Evolutionary conservation across 495 filamentous ascomycete species (phyloP).

Genomic region (Trichoderma parareesei): DNA sequence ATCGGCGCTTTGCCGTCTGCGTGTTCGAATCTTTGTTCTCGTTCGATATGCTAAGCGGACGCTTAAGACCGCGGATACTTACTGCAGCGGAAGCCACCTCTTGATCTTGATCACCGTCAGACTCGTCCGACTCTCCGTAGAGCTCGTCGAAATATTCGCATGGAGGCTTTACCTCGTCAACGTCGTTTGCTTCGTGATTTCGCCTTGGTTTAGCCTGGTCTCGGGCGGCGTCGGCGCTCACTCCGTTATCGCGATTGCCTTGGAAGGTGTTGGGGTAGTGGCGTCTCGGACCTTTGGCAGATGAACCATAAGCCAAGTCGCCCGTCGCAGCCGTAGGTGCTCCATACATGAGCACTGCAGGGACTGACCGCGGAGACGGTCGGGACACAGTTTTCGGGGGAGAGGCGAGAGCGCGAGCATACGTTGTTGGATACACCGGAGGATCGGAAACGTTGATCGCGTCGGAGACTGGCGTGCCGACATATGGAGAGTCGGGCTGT

Average conservation of each 20-base stretch:
- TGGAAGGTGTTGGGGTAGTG: not conserved
- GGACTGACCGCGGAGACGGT: not conserved
- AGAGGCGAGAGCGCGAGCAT: conserved; percentile 1
- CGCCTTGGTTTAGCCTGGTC: not conserved
- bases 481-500: conserved; percentile 43
- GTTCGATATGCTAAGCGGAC: conserved; percentile 3
- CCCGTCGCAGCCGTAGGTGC: not conserved
- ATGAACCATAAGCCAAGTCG: not conserved
- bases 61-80: conserved; percentile 12
- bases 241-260: not conserved
- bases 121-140: not conserved
- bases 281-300: not conserved
- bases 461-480: conserved; percentile 7
- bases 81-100: not conserved
- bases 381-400: not conserved
- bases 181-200: too few relatives aligned
- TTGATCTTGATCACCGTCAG: not conserved
- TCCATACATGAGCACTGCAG: not conserved
- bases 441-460: not conserved
- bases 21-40: conserved; percentile 6
- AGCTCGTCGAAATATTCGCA: not conserved
- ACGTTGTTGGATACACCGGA: not conserved
- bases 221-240: not conserved
- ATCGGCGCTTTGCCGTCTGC: conserved; percentile 6
- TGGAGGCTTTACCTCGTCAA: not conserved